A percentile compares a stretch with the other conserved stretches of the same genome.
Conservation (phyloP, 2,329 filamentous ascomycete species). For the Alternaria dauci region DNA sequence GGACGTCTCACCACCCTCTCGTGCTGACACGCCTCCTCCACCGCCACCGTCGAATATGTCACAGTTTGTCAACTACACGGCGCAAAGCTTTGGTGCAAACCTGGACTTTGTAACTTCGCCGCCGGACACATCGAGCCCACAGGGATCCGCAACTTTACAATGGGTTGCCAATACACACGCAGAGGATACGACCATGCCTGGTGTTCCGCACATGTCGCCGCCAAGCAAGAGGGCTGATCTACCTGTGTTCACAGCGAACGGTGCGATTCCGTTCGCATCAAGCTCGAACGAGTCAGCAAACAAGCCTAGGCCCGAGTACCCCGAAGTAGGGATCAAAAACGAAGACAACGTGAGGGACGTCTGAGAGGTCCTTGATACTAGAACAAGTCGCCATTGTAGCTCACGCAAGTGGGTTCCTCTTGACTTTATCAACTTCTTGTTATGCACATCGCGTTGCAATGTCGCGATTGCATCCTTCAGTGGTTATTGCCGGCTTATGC, state of each 20-base stretch:
- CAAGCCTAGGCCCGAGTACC: conserved; percentile 5
- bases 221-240: conserved; percentile 54
- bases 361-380: conserved; percentile 58
- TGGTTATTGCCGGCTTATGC: conserved; percentile 4
- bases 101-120: background rate
- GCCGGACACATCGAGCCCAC: conserved; percentile 16
- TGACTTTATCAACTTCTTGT: background rate
- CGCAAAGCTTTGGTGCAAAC: conserved; percentile 27
- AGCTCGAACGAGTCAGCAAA: conserved; percentile 19
- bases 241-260: conserved; percentile 58
- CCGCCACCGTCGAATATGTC: conserved; percentile 45
- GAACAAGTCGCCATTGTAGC: background rate
- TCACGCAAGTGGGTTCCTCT: background rate
- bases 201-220: conserved; percentile 35
- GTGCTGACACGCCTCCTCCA: conserved; percentile 50
- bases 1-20: conserved; percentile 37
- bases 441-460: background rate
- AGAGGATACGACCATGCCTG: conserved; percentile 12
- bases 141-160: conserved; percentile 33
- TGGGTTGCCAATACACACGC: conserved; percentile 45
- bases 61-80: conserved; percentile 46
- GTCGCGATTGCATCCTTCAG: conserved; percentile 6
- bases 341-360: conserved; percentile 38
- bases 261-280: conserved; percentile 47
- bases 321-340: conserved; percentile 7